Conservation (phyloP, 2,329 filamentous ascomycete genomes). For the Diaporthe sp. region DNA sequence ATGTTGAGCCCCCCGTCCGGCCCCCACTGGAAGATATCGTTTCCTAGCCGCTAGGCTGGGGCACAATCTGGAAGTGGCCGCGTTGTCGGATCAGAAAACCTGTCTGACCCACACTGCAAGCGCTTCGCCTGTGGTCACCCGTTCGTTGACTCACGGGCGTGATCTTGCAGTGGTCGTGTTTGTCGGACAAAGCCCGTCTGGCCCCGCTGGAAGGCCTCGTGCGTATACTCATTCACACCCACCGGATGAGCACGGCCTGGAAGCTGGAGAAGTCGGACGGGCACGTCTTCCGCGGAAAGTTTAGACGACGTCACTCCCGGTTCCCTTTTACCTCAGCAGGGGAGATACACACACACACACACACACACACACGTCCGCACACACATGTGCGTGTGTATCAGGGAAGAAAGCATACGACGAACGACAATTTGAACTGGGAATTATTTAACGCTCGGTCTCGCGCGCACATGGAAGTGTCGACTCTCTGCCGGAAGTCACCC, state of each 20-base stretch:
- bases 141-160: not conserved
- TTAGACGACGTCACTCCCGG: conserved; percentile 23
- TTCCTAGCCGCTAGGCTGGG: not conserved
- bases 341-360: not conserved
- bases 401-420: not conserved
- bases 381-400: not conserved
- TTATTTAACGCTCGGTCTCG: not conserved
- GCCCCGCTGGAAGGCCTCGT: conserved; percentile 25
- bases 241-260: conserved; percentile 6
- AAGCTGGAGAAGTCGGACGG: not conserved
- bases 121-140: not conserved
- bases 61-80: conserved; percentile 29
- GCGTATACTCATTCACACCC: not conserved
- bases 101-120: conserved; percentile 25
- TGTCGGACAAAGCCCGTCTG: conserved; percentile 25
- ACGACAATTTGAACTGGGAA: not conserved
- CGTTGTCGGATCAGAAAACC: conserved; percentile 14
- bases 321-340: not conserved
- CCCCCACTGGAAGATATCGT: conserved; percentile 24
- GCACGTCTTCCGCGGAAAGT: conserved; percentile 10
- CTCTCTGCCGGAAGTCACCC: not conserved
- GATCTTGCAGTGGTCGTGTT: conserved; percentile 10
- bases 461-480: conserved; percentile 26
- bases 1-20: conserved; percentile 31
- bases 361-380: no score